A percentile compares a stretch with the other conserved stretches of the same genome.
phyloP scores from a whole-genome alignment of 2,329 filamentous ascomycete species.

The Penicillium sp. region DNA sequence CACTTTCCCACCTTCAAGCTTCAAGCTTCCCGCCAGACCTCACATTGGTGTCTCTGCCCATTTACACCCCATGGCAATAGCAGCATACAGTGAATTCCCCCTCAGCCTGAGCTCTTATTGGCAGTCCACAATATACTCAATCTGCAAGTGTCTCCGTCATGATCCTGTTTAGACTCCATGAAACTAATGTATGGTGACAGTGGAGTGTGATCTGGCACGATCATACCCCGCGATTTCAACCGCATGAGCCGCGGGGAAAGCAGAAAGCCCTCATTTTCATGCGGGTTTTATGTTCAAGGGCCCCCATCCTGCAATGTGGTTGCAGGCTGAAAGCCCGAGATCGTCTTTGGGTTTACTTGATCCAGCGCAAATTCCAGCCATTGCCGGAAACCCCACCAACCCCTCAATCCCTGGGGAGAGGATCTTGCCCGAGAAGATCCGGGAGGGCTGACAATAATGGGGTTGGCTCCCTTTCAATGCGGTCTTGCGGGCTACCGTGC shows the following conservation, averaged over 20 bases:
- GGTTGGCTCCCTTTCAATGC: background rate
- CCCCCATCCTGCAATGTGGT: background rate
- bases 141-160: no score
- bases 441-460: conserved; percentile 1
- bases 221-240: conserved; percentile 2
- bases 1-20: no score
- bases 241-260: conserved; percentile 3
- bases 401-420: conserved; percentile 15
- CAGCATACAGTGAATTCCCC: no score
- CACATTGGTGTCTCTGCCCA: no score
- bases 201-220: background rate
- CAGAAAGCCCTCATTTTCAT: background rate
- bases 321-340: conserved; percentile 1
- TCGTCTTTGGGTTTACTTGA: conserved; percentile 15
- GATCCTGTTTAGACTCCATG: no score
- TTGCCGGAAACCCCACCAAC: conserved; percentile 13
- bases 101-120: no score
- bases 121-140: no score
- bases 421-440: conserved; percentile 11
- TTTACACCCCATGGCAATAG: no score
- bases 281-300: background rate
- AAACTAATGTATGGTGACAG: no score
- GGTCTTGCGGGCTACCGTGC: background rate
- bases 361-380: conserved; percentile 12
- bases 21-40: no score